A percentile compares a stretch with the other conserved stretches of the same genome.
These are phyloP conservation scores for Calcarisporium arbuscula DNA, from an alignment of 2,329 filamentous ascomycete genomes.

Conservation along the genomic window DNA sequence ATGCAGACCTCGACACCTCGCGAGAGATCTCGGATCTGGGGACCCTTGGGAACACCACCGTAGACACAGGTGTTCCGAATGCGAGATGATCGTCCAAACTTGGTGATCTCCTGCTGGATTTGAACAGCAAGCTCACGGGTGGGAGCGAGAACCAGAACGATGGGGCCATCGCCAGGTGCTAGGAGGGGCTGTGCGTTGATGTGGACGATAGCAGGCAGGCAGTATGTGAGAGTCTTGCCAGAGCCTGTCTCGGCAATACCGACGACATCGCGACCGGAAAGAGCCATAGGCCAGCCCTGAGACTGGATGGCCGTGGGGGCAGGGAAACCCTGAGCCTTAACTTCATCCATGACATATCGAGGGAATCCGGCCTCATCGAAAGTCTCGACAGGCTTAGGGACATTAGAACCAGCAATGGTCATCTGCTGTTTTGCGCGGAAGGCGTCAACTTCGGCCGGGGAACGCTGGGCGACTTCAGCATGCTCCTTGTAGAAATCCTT, in stretches of 20 bases:
- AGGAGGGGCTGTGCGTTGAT: slow-evolving; percentile 98
- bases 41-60: slow-evolving; percentile 96
- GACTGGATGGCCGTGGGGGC: slow-evolving; percentile 95
- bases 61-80: slow-evolving; percentile 99
- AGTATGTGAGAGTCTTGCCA: slow-evolving; percentile 98
- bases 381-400: slow-evolving; percentile 90
- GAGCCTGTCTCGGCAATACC: slow-evolving; percentile 99
- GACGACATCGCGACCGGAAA: slow-evolving; percentile 95
- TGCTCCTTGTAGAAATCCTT: slow-evolving; percentile 99
- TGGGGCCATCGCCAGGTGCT: slow-evolving; percentile 89
- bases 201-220: slow-evolving; percentile 95
- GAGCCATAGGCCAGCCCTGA: slow-evolving; percentile 98
- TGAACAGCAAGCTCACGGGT: slow-evolving; percentile 97
- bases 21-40: slow-evolving; percentile 90
- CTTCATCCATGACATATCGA: slow-evolving; percentile 93
- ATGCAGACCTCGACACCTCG: slow-evolving; percentile 98
- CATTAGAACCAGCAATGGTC: slow-evolving; percentile 68
- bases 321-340: slow-evolving; percentile 95
- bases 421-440: slow-evolving; percentile 86
- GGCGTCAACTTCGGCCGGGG: slow-evolving; percentile 72
- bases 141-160: slow-evolving; percentile 90
- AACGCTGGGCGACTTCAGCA: slow-evolving; percentile 66
- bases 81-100: slow-evolving; percentile 95
- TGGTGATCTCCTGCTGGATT: slow-evolving; percentile 97
- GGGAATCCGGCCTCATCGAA: slow-evolving; percentile 98